These are phyloP conservation scores for Nicotiana tabacum DNA, from an alignment of 257 asterid genomes.

Conservation along the genomic window DNA sequence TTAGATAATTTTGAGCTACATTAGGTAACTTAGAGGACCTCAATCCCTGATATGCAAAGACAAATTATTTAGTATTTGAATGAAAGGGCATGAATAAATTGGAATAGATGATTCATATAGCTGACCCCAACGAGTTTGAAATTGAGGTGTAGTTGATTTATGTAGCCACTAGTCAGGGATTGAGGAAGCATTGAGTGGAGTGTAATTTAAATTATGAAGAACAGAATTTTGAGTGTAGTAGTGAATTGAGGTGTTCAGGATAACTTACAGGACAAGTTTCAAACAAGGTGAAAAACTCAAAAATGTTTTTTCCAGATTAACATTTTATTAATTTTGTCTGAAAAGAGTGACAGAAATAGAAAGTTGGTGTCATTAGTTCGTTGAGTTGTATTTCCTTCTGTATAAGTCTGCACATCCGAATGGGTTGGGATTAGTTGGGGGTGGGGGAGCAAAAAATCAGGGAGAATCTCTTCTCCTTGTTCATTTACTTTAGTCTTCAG, in stretches of 20 bases:
- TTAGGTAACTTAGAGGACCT: too few species aligned
- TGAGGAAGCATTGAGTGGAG: too few species aligned
- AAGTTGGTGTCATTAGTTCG: neutral
- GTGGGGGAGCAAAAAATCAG: too few species aligned
- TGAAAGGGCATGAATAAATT: too few species aligned
- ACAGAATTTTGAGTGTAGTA: neutral
- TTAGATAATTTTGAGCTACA: neutral
- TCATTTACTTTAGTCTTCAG: neutral
- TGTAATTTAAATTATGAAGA: too few species aligned
- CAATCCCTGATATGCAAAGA: too few species aligned
- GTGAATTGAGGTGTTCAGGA: neutral
- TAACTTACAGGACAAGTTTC: neutral
- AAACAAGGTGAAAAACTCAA: neutral
- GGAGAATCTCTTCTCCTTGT: neutral
- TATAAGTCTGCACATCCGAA: neutral
- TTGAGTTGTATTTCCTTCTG: neutral
- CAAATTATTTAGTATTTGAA: too few species aligned
- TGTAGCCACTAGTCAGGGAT: too few species aligned
- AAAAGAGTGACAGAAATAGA: neutral
- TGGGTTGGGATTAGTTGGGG: neutral
- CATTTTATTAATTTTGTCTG: neutral
- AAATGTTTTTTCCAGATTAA: neutral
- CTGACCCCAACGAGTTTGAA: too few species aligned
- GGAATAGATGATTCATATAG: too few species aligned
- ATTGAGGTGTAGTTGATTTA: too few species aligned